A percentile compares a stretch with the other conserved stretches of the same genome.
Evolutionary conservation across 2,329 filamentous ascomycete species (phyloP).

Genomic region (Tolypocladium paradoxum): DNA sequence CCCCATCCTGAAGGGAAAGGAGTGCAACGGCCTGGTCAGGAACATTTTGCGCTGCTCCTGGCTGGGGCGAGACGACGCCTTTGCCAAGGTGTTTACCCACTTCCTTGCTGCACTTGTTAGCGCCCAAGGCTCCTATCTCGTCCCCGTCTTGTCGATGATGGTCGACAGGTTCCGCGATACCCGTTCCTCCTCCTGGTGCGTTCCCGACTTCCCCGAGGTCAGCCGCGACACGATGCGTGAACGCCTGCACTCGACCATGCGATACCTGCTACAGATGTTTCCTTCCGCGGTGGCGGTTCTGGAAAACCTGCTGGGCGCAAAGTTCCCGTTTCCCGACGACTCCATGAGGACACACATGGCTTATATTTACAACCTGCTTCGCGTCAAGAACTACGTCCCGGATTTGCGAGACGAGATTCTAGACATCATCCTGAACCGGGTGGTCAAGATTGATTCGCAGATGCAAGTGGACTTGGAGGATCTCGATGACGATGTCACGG

Average conservation of each 20-base stretch:
- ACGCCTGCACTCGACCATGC: constrained; percentile 65
- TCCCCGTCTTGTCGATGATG: constrained; percentile 66
- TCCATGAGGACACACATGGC: constrained; percentile 68
- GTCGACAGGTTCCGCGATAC: constrained; percentile 62
- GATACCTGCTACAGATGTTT: constrained; percentile 68
- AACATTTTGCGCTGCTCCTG: constrained; percentile 51
- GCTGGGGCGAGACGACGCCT: constrained; percentile 54
- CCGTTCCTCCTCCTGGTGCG: constrained; percentile 32
- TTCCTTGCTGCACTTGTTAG: constrained; percentile 66
- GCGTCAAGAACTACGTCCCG: constrained; percentile 65
- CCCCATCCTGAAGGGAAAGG: constrained; percentile 46
- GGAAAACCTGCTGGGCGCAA: constrained; percentile 51
- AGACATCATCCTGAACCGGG: constrained; percentile 69
- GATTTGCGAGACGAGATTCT: constrained; percentile 72
- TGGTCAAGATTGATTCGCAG: constrained; percentile 91
- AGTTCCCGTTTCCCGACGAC: constrained; percentile 70
- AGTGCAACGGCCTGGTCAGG: constrained; percentile 47
- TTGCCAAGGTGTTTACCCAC: constrained; percentile 55
- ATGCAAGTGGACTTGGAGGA: constrained; percentile 92
- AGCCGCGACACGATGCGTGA: constrained; percentile 54
- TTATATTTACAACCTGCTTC: constrained; percentile 80
- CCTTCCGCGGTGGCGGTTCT: constrained; percentile 67
- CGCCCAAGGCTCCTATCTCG: constrained; percentile 70
- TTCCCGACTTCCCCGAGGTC: constrained; percentile 47
- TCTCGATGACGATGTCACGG: constrained; percentile 76